phyloP scores from a whole-genome alignment of 257 asterid genomes.

The Nicotiana undulata region DNA sequence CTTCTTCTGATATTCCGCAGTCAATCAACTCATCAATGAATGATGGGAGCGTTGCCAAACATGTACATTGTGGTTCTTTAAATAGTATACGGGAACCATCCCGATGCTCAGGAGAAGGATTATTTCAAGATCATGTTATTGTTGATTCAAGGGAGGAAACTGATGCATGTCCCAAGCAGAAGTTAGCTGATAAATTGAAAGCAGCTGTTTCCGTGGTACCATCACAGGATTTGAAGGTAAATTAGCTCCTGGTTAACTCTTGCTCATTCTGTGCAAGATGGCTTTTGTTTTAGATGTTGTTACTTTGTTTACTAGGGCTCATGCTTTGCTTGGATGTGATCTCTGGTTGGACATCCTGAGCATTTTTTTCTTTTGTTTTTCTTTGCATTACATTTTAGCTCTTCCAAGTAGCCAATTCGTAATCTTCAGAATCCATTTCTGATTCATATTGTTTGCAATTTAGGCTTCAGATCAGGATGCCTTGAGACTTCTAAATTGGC shows the following conservation, averaged over 20 bases:
- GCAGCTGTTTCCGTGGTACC: conserved; percentile 23
- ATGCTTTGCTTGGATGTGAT: not conserved
- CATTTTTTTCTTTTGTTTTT: not conserved
- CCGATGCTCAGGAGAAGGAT: conserved; percentile 25
- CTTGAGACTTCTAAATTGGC: conserved; percentile 83
- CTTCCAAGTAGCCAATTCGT: not conserved
- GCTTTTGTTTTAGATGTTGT: not conserved
- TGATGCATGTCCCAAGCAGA: conserved; percentile 14
- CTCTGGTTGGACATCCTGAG: not conserved
- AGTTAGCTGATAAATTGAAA: conserved; percentile 30
- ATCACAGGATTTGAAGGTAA: conserved; percentile 57
- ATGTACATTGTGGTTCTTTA: conserved; percentile 26
- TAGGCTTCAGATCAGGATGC: conserved; percentile 75
- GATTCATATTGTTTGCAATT: not conserved
- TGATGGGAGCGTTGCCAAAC: conserved; percentile 26
- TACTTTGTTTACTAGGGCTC: conserved; percentile 1
- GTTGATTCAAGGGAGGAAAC: conserved; percentile 29
- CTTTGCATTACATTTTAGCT: not conserved
- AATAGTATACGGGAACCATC: conserved; percentile 23
- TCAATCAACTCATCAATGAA: conserved; percentile 24
- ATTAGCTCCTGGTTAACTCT: not conserved
- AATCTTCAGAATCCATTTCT: not conserved
- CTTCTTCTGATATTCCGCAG: conserved; percentile 24
- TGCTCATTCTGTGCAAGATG: not conserved
- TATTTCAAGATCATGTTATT: conserved; percentile 29